phyloP scores from a whole-genome alignment of 1,284 basidiomycete species.

The Schizophyllum commune region DNA sequence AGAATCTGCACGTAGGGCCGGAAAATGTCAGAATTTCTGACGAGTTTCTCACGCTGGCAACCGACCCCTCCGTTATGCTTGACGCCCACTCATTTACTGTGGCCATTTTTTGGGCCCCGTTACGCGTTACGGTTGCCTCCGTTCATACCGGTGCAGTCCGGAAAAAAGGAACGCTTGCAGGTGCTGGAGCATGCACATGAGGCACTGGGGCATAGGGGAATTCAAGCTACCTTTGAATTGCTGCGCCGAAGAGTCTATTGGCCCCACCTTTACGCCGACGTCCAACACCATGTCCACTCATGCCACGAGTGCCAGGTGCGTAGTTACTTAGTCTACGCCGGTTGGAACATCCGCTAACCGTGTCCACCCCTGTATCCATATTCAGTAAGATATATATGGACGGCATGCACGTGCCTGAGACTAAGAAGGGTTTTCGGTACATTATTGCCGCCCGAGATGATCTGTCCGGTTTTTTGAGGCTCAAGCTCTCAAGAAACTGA shows the following conservation, averaged over 20 bases:
- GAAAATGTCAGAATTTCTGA: too few relatives aligned
- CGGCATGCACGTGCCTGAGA: conserved; percentile 4
- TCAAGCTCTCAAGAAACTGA: conserved; percentile 16
- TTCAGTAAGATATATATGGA: conserved; percentile 6
- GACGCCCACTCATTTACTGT: too few relatives aligned
- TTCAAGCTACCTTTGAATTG: neutral
- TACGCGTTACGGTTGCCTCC: too few relatives aligned
- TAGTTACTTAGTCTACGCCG: neutral
- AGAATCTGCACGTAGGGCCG: too few relatives aligned
- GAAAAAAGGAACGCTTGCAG: too few relatives aligned
- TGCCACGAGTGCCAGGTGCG: conserved; percentile 3
- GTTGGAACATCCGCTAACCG: conserved; percentile 1
- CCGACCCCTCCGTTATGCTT: too few relatives aligned
- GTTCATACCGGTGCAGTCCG: too few relatives aligned
- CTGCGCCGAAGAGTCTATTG: conserved; percentile 1
- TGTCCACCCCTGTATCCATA: neutral
- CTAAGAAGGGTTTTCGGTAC: neutral
- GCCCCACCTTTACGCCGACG: conserved; percentile 2
- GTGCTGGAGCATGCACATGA: conserved; percentile 1
- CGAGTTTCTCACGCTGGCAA: too few relatives aligned
- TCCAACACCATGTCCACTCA: conserved; percentile 3
- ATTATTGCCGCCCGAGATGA: conserved; percentile 17
- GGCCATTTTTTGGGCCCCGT: too few relatives aligned
- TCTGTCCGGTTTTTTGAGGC: conserved; percentile 23
- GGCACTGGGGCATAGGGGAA: neutral